Base-by-base conservation (phyloP, 257 asterid genomes). In the Solanum raphanifolium region DNA sequence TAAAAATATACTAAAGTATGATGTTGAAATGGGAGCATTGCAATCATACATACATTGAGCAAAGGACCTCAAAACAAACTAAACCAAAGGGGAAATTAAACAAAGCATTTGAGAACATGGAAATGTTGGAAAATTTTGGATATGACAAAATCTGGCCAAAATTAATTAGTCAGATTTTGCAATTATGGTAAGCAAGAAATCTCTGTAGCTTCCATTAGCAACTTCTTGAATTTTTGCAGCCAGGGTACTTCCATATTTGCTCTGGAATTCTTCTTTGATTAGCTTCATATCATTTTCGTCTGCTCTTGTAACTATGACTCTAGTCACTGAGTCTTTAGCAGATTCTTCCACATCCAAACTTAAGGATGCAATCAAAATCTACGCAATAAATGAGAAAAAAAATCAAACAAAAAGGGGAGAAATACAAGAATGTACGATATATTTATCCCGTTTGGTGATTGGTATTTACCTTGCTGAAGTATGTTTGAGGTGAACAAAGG, bases 131-230 rank as follows among this genome's bases (percentile, higher is more conserved):
- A 39, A 43, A 79, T 65, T 62, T 68, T 55, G 25, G 38, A 27
- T 71, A 27, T 52, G 43, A n/a, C 25, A 55, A 65, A 78, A 66
- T 20, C 8, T 78, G 68, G 7, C 4, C 55, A 5, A 83, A 65
- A 87, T 48, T 21, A 74, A 85, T 86, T 41, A 36, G 34, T 72
- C 84, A n/a, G 87, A 35, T 41, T 89, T 93, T 89, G 95, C 93
- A 71, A 92, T 74, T 68, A 95, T 88, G 83, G 96, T 89, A 60
- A 94, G 95, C 95, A 95, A 90, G 92, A 95, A 94, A 90, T 95
- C 98, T 86, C 91, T 93, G 43, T 94, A 95, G 87, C 92, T 95
- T 58, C 98, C 98, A 87, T 93, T 94, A 74, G 96, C 95, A 1
- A 92, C 92, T 60, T 94, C 95, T 90, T 92, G 93, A 90, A 96